Conservation (phyloP, 306 rosid species). For the Urtica urens region DNA sequence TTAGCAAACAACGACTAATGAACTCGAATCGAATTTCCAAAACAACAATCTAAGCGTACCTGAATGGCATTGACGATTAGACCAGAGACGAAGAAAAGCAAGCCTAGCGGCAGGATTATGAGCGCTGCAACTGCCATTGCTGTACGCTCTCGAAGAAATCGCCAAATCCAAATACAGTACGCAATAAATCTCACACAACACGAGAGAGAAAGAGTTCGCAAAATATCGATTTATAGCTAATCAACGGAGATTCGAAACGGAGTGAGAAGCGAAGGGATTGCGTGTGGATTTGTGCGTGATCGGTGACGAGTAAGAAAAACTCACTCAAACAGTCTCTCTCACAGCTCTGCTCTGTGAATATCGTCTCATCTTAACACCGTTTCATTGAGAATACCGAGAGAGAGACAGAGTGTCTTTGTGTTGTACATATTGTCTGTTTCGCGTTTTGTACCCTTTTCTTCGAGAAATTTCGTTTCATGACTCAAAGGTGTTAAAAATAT, state of each 20-base stretch:
- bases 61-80: constrained; percentile 73
- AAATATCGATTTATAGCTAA: background rate
- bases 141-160: constrained; percentile 8
- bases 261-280: constrained; percentile 1
- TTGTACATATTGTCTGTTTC: too few relatives aligned
- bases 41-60: constrained; percentile 21
- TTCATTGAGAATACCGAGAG: too few relatives aligned
- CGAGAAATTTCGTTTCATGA: too few relatives aligned
- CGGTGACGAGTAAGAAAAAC: background rate
- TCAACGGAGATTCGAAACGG: background rate
- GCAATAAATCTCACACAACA: background rate
- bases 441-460: too few relatives aligned
- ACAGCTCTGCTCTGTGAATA: too few relatives aligned
- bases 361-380: too few relatives aligned
- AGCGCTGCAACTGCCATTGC: constrained; percentile 75
- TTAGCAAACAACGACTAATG: background rate
- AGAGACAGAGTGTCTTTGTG: too few relatives aligned
- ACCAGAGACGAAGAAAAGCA: constrained; percentile 80
- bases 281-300: constrained; percentile 5
- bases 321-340: too few relatives aligned
- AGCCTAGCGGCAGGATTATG: constrained; percentile 70
- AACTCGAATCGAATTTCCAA: background rate
- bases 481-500: too few relatives aligned
- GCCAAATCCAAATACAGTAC: background rate
- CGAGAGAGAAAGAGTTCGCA: background rate